Conservation (phyloP, 306 rosid species). For the Vigna trinervia region DNA sequence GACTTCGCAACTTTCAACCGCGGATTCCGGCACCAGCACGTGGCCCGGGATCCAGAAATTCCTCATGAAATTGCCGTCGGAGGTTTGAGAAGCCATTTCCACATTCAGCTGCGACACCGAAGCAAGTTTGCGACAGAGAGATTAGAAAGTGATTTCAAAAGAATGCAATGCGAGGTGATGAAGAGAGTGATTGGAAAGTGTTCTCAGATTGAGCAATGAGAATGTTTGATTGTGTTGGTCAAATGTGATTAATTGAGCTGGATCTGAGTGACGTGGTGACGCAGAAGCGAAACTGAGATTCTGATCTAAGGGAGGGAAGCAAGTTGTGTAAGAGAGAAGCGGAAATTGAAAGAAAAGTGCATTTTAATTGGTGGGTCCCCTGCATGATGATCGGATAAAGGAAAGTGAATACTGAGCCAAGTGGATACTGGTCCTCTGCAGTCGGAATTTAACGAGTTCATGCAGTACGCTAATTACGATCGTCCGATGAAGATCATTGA, state of each 20-base stretch:
- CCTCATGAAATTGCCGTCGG: slow-evolving; percentile 49
- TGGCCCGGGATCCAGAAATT: slow-evolving; percentile 70
- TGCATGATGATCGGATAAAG: background rate
- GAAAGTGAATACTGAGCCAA: background rate
- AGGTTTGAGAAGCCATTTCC: slow-evolving; percentile 52
- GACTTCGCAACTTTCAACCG: slow-evolving; percentile 33
- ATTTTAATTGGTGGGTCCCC: background rate
- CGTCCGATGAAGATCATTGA: background rate
- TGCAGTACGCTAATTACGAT: background rate
- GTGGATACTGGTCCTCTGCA: background rate
- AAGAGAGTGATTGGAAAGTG: background rate
- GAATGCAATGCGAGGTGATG: background rate
- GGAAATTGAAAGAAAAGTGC: background rate
- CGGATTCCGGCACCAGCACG: slow-evolving; percentile 57
- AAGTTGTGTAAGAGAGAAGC: background rate
- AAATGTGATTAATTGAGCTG: background rate
- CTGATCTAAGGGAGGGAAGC: background rate
- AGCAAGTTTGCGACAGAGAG: background rate
- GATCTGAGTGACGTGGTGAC: background rate
- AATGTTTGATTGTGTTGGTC: background rate
- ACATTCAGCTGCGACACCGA: slow-evolving; percentile 16
- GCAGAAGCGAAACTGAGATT: background rate
- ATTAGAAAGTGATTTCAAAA: background rate
- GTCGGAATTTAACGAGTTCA: background rate
- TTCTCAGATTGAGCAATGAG: background rate